phyloP scores from a whole-genome alignment of 2,329 filamentous ascomycete species.

The Botrytis pseudocinerea region DNA sequence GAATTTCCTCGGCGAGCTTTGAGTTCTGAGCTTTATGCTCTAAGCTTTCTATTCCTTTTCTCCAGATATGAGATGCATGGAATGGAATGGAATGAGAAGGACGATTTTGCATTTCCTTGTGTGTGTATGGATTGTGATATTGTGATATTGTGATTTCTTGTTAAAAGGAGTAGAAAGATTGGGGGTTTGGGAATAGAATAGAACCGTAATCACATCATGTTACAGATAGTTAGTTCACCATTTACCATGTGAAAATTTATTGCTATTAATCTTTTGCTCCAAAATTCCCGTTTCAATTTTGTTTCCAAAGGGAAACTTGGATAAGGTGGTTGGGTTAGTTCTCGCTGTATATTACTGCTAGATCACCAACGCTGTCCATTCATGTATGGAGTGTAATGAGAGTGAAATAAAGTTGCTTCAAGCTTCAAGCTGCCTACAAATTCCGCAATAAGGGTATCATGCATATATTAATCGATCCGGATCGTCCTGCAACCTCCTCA shows the following conservation, averaged over 20 bases:
- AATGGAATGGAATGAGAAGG: background rate
- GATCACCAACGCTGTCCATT: background rate
- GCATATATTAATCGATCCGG: constrained; percentile 9
- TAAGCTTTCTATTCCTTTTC: background rate
- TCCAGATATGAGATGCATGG: background rate
- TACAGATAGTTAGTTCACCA: too few species aligned
- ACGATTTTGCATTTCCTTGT: background rate
- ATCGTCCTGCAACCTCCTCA: background rate
- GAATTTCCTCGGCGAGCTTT: background rate
- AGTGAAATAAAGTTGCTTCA: background rate
- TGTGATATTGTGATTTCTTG: background rate
- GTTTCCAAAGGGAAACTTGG: background rate
- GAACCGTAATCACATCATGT: background rate
- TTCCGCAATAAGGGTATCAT: constrained; percentile 23
- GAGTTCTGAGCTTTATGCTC: background rate
- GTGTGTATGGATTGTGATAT: background rate
- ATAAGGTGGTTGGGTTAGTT: background rate
- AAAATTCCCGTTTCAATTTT: background rate
- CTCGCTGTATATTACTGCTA: background rate
- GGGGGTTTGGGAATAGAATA: background rate
- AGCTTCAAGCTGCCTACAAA: constrained; percentile 14
- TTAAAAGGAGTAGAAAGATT: background rate
- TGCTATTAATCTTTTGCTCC: background rate
- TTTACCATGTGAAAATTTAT: background rate
- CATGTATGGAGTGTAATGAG: background rate